A percentile compares a stretch with the other conserved stretches of the same genome.
Evolutionary conservation across 345 rosid species (phyloP).

Genomic region (Hibiscus syriacus): DNA sequence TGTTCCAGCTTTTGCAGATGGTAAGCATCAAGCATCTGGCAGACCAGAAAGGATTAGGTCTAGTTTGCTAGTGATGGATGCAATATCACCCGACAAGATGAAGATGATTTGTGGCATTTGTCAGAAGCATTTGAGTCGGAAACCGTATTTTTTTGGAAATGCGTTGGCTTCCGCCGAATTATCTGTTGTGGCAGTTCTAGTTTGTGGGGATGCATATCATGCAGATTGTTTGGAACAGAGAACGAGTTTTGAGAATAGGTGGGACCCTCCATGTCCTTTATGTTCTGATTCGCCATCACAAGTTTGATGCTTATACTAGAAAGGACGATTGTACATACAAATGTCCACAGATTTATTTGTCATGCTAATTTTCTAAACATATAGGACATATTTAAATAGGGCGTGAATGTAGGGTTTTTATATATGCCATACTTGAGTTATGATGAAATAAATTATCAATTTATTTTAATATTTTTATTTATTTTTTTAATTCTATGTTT

Average conservation of each 20-base stretch:
- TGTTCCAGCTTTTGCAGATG: conserved; percentile 23
- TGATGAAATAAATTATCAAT: too few relatives aligned
- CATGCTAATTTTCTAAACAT: too few relatives aligned
- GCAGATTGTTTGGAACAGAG: conserved; percentile 55
- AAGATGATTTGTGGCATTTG: conserved; percentile 50
- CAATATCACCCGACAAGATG: conserved; percentile 23
- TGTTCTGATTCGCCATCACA: conserved; percentile 27
- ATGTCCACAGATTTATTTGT: too few relatives aligned
- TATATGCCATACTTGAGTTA: too few relatives aligned
- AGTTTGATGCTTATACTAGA: conserved; percentile 15
- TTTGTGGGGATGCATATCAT: conserved; percentile 60
- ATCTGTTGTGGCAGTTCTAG: conserved; percentile 50
- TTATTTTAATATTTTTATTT: too few relatives aligned
- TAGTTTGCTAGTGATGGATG: conserved; percentile 30
- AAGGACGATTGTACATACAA: conserved; percentile 19
- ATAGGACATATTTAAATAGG: too few relatives aligned
- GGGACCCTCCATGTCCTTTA: conserved; percentile 46
- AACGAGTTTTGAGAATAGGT: conserved; percentile 31
- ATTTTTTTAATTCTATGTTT: too few relatives aligned
- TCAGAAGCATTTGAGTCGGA: conserved; percentile 40
- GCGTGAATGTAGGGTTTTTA: too few relatives aligned
- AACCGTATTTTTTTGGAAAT: conserved; percentile 33
- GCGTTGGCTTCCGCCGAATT: conserved; percentile 29
- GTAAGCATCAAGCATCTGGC: conserved; percentile 27
- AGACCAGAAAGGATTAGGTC: conserved; percentile 42